Evolutionary conservation across 2,329 filamentous ascomycete species (phyloP).

Genomic region (Phaeosphaeriaceae sp.): DNA sequence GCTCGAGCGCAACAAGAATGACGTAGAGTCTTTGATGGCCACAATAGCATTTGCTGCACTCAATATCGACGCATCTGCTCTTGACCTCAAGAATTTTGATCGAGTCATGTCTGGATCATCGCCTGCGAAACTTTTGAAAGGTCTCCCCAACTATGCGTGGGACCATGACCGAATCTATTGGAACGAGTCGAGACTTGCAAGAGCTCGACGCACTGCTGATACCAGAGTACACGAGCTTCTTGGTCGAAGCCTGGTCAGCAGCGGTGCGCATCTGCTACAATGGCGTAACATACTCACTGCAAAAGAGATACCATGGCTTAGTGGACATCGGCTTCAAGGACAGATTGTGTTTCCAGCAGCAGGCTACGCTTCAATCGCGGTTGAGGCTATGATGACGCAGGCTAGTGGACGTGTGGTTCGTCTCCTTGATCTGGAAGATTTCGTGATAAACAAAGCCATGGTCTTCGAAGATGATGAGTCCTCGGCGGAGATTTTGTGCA

Average conservation of each 20-base stretch:
- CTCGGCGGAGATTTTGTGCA: neutral
- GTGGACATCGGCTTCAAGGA: conserved; percentile 18
- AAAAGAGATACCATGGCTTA: conserved; percentile 31
- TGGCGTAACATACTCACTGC: conserved; percentile 51
- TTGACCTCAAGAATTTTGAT: too few species aligned
- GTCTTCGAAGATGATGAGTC: conserved; percentile 11
- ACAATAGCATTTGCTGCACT: too few species aligned
- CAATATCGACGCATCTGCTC: too few species aligned
- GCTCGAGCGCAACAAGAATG: too few species aligned
- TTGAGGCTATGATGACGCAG: conserved; percentile 10
- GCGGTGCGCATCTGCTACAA: neutral
- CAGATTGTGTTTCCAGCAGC: conserved; percentile 55
- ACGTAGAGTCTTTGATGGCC: too few species aligned
- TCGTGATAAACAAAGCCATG: conserved; percentile 18
- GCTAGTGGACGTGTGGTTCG: conserved; percentile 4
- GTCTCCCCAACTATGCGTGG: too few species aligned
- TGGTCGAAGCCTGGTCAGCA: conserved; percentile 49
- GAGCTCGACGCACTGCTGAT: neutral
- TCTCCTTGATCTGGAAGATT: conserved; percentile 18
- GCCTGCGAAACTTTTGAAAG: too few species aligned
- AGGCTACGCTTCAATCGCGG: conserved; percentile 52
- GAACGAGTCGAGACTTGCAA: neutral
- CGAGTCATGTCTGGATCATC: too few species aligned
- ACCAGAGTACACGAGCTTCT: neutral
- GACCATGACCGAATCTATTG: too few species aligned